Conservation (phyloP, 257 asterid genomes). For the Anisodus acutangulus region DNA sequence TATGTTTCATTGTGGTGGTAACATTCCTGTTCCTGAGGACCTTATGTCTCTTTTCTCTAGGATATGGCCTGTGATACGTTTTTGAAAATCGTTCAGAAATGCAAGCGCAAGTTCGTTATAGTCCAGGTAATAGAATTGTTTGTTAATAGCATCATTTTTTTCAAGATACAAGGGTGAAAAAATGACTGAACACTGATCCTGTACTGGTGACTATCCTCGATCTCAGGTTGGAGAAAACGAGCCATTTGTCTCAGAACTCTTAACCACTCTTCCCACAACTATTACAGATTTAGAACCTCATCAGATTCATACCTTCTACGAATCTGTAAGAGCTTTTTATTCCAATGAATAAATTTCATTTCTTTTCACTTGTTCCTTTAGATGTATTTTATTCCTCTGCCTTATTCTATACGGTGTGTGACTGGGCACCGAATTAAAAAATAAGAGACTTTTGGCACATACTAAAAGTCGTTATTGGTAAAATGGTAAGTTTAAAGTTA, state of each 20-base stretch:
- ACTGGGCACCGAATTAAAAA: background rate
- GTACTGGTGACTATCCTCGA: slow-evolving; percentile 30
- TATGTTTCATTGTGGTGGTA: slow-evolving; percentile 17
- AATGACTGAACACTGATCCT: slow-evolving; percentile 19
- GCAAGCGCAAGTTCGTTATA: slow-evolving; percentile 94
- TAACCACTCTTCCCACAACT: slow-evolving; percentile 80
- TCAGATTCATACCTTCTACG: slow-evolving; percentile 96
- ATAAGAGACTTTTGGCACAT: background rate
- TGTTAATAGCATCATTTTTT: background rate
- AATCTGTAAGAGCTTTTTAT: slow-evolving; percentile 67
- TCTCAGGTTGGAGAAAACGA: slow-evolving; percentile 94
- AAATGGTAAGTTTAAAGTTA: background rate
- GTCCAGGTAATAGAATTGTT: slow-evolving; percentile 56
- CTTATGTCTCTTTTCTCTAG: slow-evolving; percentile 46
- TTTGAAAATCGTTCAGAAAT: slow-evolving; percentile 97
- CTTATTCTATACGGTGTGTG: slow-evolving; percentile 24
- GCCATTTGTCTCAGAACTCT: slow-evolving; percentile 92
- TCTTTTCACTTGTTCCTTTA: background rate
- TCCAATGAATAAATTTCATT: background rate
- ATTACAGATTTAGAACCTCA: slow-evolving; percentile 94
- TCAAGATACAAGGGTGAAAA: background rate
- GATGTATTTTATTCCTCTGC: slow-evolving; percentile 12
- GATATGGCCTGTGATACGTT: slow-evolving; percentile 99
- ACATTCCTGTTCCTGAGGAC: slow-evolving; percentile 17
- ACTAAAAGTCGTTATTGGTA: background rate